A percentile compares a stretch with the other conserved stretches of the same genome.
These are phyloP conservation scores for Mrakia hoshinonis DNA, from an alignment of 768 basidiomycete species.

Conservation along the genomic window DNA sequence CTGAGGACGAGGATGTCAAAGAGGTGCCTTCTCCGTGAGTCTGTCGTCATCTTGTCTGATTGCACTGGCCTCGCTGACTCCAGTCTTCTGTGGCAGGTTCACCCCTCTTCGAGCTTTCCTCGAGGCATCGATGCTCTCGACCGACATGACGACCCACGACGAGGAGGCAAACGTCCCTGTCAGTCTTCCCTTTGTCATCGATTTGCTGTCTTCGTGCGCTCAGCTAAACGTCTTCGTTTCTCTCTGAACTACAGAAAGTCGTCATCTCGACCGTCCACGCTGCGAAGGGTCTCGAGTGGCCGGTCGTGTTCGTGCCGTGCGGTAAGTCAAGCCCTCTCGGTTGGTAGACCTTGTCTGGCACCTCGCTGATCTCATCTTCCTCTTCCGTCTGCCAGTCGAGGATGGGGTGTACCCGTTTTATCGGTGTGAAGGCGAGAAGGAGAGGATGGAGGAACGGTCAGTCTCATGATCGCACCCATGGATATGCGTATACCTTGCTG, in stretches of 20 bases:
- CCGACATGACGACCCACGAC: constrained; percentile 1
- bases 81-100: background rate
- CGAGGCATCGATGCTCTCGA: constrained; percentile 12
- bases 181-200: background rate
- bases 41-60: background rate
- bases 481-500: background rate
- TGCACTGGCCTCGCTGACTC: background rate
- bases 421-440: constrained; percentile 50
- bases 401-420: constrained; percentile 66
- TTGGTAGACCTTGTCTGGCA: background rate
- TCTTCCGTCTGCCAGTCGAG: constrained; percentile 48
- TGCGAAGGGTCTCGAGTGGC: constrained; percentile 88
- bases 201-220: background rate
- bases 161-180: background rate
- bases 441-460: constrained; percentile 72
- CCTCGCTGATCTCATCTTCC: background rate
- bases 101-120: constrained; percentile 9
- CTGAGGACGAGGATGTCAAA: background rate
- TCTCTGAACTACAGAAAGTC: too few relatives aligned
- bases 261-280: constrained; percentile 78
- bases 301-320: constrained; percentile 58
- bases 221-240: too few relatives aligned
- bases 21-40: constrained; percentile 4
- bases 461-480: constrained; percentile 24
- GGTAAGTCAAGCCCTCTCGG: constrained; percentile 28